Evolutionary conservation across 2,329 filamentous ascomycete species (phyloP).

Genomic region (Thielaviopsis cerberus): DNA sequence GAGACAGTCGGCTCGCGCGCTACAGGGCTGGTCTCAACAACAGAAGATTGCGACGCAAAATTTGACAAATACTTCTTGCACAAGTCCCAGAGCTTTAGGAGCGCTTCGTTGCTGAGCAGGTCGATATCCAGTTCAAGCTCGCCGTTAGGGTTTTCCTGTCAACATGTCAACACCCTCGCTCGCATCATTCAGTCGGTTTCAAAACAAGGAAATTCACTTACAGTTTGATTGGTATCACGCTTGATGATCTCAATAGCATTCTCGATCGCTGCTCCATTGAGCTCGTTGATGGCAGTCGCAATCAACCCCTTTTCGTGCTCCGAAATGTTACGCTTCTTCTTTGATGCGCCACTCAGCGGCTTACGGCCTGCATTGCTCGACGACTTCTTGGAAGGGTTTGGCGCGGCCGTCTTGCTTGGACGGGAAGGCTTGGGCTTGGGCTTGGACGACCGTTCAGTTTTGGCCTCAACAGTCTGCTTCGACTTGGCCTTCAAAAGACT

Average conservation of each 20-base stretch:
- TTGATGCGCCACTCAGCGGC: constrained; percentile 20
- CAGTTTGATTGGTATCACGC: constrained; percentile 60
- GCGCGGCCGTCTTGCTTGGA: constrained; percentile 16
- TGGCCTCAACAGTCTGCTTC: constrained; percentile 34
- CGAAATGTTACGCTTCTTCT: constrained; percentile 42
- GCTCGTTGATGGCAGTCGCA: constrained; percentile 62
- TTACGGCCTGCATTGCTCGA: constrained; percentile 19
- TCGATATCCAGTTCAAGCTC: constrained; percentile 44
- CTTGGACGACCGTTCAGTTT: constrained; percentile 40
- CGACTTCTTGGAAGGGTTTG: constrained; percentile 25
- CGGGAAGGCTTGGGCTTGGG: constrained; percentile 35
- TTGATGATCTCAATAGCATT: constrained; percentile 81
- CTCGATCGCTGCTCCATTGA: constrained; percentile 60
- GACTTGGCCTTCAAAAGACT: constrained; percentile 57
- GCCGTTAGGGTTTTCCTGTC: constrained; percentile 38
- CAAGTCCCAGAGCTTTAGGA: constrained; percentile 32
- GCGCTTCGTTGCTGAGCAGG: constrained; percentile 34
- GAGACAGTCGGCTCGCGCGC: no score
- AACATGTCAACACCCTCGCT: constrained; percentile 5
- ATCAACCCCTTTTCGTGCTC: constrained; percentile 81
- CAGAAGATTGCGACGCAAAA: constrained; percentile 16
- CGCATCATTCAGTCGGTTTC: background rate
- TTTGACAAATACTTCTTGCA: constrained; percentile 25
- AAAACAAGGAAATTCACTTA: constrained; percentile 26
- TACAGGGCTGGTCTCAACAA: background rate